Evolutionary conservation across 345 rosid species (phyloP), one percentile per base, ranked within the genome.

Genomic region (Eucalyptus fibrosa): DNA sequence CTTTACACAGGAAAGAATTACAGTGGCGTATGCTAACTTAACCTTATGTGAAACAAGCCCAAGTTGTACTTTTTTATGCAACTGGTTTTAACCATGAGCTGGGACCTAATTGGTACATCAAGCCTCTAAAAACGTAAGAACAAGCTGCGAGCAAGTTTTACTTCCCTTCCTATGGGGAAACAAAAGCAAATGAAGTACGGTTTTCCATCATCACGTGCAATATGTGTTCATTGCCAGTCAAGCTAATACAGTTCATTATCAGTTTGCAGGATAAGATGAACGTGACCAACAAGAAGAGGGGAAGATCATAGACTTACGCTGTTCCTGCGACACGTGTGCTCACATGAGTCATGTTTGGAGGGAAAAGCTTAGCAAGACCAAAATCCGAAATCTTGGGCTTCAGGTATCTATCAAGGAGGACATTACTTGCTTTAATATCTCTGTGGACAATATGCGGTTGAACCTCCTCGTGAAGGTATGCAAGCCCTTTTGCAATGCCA

Each of bases 291-390:
- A 86, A 55, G 62, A 34, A 51, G 16, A 77, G 47, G 47, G 47
- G 30, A 77, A 77, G 47, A 40, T 40, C 47, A 88, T 23, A 56
- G 83, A 92, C 97, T 94, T 87, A 96, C 97, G 88, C 91, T 21
- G 97, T 96, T 87, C 98, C 98, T 9, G 98, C 97, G 81, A 96
- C 97, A 32, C 95, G 94, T 44, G 98, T 96, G 49, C 97, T 95
- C 50, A 96, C 88, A 59, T 96, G 98, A 87, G 98, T 96, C 89
- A 88, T 23, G 88, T 95, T 90, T 67, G 92, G 53, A 14, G 97
- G 97, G 89, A 96, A 93, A 87, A 96, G 94, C 92, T 96, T 96
- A 16, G 98, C 97, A 49, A 96, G 96, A 87, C 98, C 98, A 86
- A 96, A 96, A 92, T 96, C 98, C 11, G 98, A 94, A 90, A 96